phyloP scores from a whole-genome alignment of 1,284 basidiomycete species.

The Ganoderma leucocontextum region DNA sequence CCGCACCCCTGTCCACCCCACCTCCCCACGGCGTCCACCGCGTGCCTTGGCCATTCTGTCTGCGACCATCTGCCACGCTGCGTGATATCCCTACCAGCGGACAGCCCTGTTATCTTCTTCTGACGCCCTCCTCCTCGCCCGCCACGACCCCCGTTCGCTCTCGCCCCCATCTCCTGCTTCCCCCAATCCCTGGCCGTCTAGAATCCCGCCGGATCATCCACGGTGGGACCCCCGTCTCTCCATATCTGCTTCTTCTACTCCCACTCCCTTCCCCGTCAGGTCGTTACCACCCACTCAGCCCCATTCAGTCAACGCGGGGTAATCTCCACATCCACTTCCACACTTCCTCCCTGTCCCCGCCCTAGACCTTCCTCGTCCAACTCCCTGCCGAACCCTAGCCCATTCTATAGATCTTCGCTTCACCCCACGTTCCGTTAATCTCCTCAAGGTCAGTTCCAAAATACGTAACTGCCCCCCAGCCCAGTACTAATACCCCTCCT shows the following conservation, averaged over 20 bases:
- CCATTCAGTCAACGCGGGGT: constrained; percentile 30
- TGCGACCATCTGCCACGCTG: constrained; percentile 23
- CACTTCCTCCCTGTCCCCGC: constrained; percentile 25
- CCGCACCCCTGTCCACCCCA: constrained; percentile 5
- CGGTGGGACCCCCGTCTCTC: constrained; percentile 24
- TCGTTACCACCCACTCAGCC: constrained; percentile 2
- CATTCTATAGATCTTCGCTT: constrained; percentile 30
- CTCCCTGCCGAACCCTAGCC: constrained; percentile 28
- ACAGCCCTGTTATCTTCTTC: constrained; percentile 22
- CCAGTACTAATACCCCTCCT: constrained; percentile 30
- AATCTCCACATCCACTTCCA: constrained; percentile 24
- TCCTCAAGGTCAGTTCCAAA: constrained; percentile 25
- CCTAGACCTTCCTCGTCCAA: constrained; percentile 22
- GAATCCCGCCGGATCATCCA: constrained; percentile 31
- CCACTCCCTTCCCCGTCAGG: constrained; percentile 15
- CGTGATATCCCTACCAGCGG: constrained; percentile 14
- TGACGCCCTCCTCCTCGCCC: constrained; percentile 14
- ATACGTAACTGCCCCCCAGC: constrained; percentile 18
- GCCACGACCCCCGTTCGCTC: constrained; percentile 20
- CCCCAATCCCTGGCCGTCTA: constrained; percentile 18
- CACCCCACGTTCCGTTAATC: constrained; percentile 13
- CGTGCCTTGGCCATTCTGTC: constrained; percentile 1
- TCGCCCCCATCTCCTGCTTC: constrained; percentile 15
- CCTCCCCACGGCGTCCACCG: constrained; percentile 12
- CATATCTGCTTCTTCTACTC: constrained; percentile 21